Evolutionary conservation across 345 rosid genomes (phyloP).

Genomic region (Salix arbutifolia): DNA sequence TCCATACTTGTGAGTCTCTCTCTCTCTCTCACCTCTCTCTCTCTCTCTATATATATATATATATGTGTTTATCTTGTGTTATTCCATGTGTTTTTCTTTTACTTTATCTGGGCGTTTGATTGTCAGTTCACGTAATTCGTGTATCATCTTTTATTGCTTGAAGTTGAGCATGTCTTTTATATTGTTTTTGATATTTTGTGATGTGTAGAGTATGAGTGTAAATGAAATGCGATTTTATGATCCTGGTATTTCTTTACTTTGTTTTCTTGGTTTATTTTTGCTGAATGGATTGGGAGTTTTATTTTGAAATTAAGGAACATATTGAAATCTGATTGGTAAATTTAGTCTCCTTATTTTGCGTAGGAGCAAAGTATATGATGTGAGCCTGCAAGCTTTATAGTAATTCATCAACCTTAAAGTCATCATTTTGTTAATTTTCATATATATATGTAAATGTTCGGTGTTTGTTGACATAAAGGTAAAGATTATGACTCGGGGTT

Average conservation of each 20-base stretch:
- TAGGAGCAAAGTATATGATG: neutral
- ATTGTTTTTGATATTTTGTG: neutral
- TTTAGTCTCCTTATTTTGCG: neutral
- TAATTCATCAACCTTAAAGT: neutral
- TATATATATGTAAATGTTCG: neutral
- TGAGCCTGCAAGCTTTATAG: neutral
- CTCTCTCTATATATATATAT: neutral
- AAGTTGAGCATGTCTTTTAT: neutral
- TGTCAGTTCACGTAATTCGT: conserved; percentile 3
- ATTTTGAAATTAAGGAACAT: neutral
- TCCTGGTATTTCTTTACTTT: neutral
- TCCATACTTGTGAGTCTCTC: conserved; percentile 43
- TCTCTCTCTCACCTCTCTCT: too few relatives aligned
- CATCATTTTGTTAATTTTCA: too few relatives aligned
- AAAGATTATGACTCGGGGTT: neutral
- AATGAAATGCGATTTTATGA: neutral
- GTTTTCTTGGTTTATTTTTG: neutral
- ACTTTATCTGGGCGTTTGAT: conserved; percentile 4
- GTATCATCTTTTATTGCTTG: neutral
- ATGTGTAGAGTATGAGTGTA: neutral
- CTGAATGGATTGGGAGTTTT: neutral
- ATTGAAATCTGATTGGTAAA: neutral
- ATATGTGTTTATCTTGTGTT: neutral
- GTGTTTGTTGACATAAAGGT: neutral
- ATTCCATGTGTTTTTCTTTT: neutral